Conservation (phyloP, 2,329 filamentous ascomycete genomes). For the Penicillium sp. region DNA sequence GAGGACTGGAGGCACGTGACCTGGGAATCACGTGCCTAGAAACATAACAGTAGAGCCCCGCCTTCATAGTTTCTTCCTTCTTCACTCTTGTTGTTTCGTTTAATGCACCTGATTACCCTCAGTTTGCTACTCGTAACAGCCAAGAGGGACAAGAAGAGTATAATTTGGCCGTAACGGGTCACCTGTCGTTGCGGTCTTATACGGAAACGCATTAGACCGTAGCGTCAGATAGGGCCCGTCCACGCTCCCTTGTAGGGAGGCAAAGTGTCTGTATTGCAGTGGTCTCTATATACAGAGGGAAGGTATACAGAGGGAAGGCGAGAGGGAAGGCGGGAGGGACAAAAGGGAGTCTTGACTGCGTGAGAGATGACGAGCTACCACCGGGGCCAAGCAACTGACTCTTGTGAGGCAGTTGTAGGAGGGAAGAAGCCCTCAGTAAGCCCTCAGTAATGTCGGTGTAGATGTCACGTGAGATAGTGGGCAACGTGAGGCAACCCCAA, state of each 20-base stretch:
- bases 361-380: constrained; percentile 8
- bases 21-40: too few relatives aligned
- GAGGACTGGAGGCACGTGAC: too few relatives aligned
- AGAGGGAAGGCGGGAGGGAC: not conserved
- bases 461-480: not conserved
- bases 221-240: constrained; percentile 11
- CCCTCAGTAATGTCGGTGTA: not conserved
- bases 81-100: too few relatives aligned
- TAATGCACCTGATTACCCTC: too few relatives aligned
- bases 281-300: constrained; percentile 6
- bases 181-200: constrained; percentile 8
- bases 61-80: too few relatives aligned
- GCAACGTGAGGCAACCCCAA: too few relatives aligned
- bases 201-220: constrained; percentile 1
- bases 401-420: constrained; percentile 3
- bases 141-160: constrained; percentile 3
- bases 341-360: constrained; percentile 5
- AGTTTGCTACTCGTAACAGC: too few relatives aligned
- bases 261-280: constrained; percentile 11
- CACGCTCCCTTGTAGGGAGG: constrained; percentile 6
- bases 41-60: too few relatives aligned
- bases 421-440: not conserved
- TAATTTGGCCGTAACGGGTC: constrained; percentile 10
- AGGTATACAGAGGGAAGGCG: not conserved
- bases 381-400: constrained; percentile 6